These are phyloP conservation scores for Candida parachauliodes DNA, from an alignment of 805 yeast genomes.

Conservation along the genomic window DNA sequence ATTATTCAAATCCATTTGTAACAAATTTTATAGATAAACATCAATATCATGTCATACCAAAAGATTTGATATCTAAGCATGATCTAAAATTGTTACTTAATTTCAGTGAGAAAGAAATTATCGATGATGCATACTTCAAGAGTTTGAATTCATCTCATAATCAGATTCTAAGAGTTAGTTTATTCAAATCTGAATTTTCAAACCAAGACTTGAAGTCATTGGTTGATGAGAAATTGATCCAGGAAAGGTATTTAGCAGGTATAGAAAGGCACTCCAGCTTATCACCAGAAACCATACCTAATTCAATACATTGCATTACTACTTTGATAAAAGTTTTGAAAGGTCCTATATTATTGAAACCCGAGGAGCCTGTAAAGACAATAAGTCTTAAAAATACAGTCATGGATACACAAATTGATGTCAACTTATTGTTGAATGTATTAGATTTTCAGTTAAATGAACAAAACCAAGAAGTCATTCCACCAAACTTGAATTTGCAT, in stretches of 20 bases:
- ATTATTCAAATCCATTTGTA: conserved; percentile 16
- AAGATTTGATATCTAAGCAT: conserved; percentile 21
- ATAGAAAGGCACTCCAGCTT: conserved; percentile 25
- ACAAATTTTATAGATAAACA: conserved; percentile 24
- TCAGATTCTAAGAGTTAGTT: conserved; percentile 47
- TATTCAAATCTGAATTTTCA: conserved; percentile 50
- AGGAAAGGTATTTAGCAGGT: conserved; percentile 45
- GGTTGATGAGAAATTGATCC: conserved; percentile 48
- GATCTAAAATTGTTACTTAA: conserved; percentile 21
- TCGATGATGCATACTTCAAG: conserved; percentile 35
- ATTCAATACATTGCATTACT: conserved; percentile 53
- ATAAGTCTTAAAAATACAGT: conserved; percentile 50
- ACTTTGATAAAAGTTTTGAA: conserved; percentile 61
- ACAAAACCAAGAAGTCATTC: conserved; percentile 35
- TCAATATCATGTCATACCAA: conserved; percentile 32
- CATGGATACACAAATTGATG: conserved; percentile 55
- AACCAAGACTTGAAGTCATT: conserved; percentile 42
- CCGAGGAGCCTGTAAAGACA: conserved; percentile 48
- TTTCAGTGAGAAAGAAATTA: conserved; percentile 8
- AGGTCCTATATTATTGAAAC: conserved; percentile 55
- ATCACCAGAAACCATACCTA: conserved; percentile 40
- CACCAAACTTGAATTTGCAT: conserved; percentile 39
- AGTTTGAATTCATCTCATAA: conserved; percentile 20
- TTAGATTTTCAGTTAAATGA: conserved; percentile 40
- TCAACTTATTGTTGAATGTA: conserved; percentile 46